These are phyloP conservation scores for Ocimum tenuiflorum DNA, from an alignment of 257 asterid species.

Conservation along the genomic window DNA sequence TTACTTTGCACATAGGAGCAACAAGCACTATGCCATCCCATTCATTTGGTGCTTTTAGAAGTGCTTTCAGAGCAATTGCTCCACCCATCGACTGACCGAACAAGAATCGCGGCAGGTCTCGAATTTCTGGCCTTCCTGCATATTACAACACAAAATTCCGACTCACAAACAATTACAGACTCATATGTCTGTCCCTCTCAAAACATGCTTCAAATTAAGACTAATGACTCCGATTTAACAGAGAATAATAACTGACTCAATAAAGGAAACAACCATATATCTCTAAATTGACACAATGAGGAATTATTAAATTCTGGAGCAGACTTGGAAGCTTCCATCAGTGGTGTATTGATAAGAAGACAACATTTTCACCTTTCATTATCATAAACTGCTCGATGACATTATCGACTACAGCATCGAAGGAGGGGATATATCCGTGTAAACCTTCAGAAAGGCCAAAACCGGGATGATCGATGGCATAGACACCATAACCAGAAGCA, in stretches of 20 bases:
- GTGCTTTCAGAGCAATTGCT: constrained; percentile 83
- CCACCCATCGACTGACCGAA: constrained; percentile 98
- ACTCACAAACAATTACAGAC: too few species aligned
- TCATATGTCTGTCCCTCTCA: too few species aligned
- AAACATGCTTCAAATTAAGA: too few species aligned
- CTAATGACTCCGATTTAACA: too few species aligned
- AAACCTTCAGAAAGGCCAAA: constrained; percentile 96
- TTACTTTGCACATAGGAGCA: constrained; percentile 99
- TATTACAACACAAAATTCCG: too few species aligned
- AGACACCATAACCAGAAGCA: constrained; percentile 76
- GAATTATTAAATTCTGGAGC: too few species aligned
- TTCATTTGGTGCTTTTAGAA: constrained; percentile 67
- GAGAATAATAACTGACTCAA: too few species aligned
- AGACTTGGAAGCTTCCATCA: too few species aligned
- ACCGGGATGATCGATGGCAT: constrained; percentile 94
- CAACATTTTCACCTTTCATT: constrained; percentile 70
- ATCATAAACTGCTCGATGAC: constrained; percentile 84
- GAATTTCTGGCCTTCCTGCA: constrained; percentile 58
- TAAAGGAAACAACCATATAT: too few species aligned
- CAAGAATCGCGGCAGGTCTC: constrained; percentile 58
- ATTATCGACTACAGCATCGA: constrained; percentile 58
- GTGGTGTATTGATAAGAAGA: too few species aligned
- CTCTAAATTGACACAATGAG: too few species aligned
- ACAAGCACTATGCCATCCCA: constrained; percentile 90
- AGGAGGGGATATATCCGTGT: constrained; percentile 62